These are phyloP conservation scores for Clarireedia paspali DNA, from an alignment of 2,329 filamentous ascomycete genomes.

Conservation along the genomic window DNA sequence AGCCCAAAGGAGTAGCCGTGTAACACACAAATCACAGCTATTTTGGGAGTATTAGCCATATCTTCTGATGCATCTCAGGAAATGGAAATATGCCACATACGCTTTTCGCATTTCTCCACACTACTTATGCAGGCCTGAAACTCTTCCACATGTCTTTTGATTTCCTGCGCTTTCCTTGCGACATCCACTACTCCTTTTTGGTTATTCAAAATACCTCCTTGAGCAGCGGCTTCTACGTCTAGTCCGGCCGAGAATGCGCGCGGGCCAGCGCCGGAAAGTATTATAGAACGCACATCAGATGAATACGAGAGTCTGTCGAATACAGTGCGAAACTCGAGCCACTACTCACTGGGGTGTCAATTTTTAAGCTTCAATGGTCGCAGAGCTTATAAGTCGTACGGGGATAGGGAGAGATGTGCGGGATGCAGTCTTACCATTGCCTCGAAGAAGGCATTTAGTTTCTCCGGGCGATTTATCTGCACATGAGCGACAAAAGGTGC, in stretches of 20 bases:
- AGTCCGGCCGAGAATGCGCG: constrained; percentile 81
- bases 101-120: constrained; percentile 85
- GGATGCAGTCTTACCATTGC: constrained; percentile 43
- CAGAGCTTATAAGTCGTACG: too few relatives aligned
- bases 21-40: constrained; percentile 73
- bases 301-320: constrained; percentile 68
- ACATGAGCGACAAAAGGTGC: constrained; percentile 74
- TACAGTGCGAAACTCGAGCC: constrained; percentile 68
- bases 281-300: constrained; percentile 63
- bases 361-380: too few relatives aligned
- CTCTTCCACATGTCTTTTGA: constrained; percentile 64
- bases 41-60: neutral
- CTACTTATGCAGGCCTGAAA: constrained; percentile 74
- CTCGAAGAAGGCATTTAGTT: constrained; percentile 82
- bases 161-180: constrained; percentile 52
- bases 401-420: neutral
- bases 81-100: constrained; percentile 35
- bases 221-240: constrained; percentile 65
- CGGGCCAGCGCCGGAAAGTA: constrained; percentile 75
- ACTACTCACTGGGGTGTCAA: constrained; percentile 31
- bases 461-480: constrained; percentile 79
- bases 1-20: constrained; percentile 74
- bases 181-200: constrained; percentile 39
- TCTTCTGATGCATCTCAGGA: neutral
- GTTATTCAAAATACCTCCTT: constrained; percentile 38